These are phyloP conservation scores for Hemisphaericaspora nanyangensis DNA, from an alignment of 805 yeast species.

Conservation along the genomic window DNA sequence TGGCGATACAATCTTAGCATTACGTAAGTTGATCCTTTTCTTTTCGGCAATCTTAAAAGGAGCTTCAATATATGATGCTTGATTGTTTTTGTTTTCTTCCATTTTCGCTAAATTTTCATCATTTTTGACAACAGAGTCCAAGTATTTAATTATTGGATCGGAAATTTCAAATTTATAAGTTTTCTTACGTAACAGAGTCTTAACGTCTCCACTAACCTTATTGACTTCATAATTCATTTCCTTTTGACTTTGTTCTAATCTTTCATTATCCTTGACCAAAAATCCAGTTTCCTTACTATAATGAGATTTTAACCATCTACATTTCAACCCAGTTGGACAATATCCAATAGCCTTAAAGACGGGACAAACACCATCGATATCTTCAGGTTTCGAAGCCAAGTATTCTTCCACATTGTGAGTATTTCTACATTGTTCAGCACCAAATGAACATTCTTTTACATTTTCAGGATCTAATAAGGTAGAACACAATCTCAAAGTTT, in stretches of 20 bases:
- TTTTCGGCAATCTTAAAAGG: constrained; percentile 79
- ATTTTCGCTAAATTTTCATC: constrained; percentile 33
- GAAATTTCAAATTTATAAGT: constrained; percentile 56
- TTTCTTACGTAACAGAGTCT: constrained; percentile 54
- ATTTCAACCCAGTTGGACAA: constrained; percentile 90
- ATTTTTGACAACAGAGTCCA: constrained; percentile 57
- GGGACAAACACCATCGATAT: constrained; percentile 79
- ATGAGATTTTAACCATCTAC: constrained; percentile 86
- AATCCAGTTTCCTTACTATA: constrained; percentile 42
- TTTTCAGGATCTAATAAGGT: constrained; percentile 54
- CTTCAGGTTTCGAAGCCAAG: constrained; percentile 61
- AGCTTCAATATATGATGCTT: constrained; percentile 65
- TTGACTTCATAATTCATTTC: constrained; percentile 59
- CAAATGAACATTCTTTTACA: constrained; percentile 52
- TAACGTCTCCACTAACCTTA: constrained; percentile 45
- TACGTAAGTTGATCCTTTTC: constrained; percentile 60
- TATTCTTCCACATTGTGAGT: constrained; percentile 73
- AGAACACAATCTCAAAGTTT: constrained; percentile 62
- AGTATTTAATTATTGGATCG: constrained; percentile 54
- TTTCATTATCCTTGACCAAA: constrained; percentile 42
- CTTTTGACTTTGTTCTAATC: constrained; percentile 14
- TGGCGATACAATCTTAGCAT: constrained; percentile 89
- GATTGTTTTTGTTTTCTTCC: constrained; percentile 33
- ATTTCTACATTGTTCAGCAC: constrained; percentile 68
- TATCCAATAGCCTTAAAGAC: constrained; percentile 77